Percentiles rank a stretch among this genome's conserved stretches.
Conservation (phyloP, 2,329 filamentous ascomycete species). For the Monilinia laxa region DNA sequence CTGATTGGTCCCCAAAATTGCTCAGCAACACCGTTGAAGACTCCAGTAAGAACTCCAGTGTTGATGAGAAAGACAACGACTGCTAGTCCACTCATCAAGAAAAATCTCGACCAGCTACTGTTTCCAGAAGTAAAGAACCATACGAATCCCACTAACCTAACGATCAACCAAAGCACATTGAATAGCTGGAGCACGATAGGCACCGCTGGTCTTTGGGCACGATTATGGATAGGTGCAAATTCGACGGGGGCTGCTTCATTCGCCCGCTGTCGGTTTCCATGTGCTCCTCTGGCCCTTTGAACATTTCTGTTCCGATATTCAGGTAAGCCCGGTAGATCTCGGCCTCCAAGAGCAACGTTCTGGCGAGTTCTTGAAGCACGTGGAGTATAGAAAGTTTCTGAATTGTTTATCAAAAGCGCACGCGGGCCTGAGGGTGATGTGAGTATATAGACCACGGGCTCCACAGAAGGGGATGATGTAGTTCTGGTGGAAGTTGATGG, state of each 20-base stretch:
- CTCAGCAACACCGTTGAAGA: slow-evolving; percentile 56
- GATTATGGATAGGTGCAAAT: slow-evolving; percentile 28
- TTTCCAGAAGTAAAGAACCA: slow-evolving; percentile 64
- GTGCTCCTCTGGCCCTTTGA: slow-evolving; percentile 27
- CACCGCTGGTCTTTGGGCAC: slow-evolving; percentile 12
- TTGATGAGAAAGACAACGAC: slow-evolving; percentile 58
- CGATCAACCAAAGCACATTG: slow-evolving; percentile 56
- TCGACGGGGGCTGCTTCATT: slow-evolving; percentile 25
- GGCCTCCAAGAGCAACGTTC: slow-evolving; percentile 7
- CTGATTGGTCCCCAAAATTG: slow-evolving; percentile 57
- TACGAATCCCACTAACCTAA: slow-evolving; percentile 58
- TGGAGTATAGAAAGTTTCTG: slow-evolving; percentile 54
- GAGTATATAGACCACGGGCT: slow-evolving; percentile 58
- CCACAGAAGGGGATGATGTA: slow-evolving; percentile 32
- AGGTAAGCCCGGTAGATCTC: slow-evolving; percentile 27
- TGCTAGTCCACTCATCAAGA: slow-evolving; percentile 55
- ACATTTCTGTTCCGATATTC: slow-evolving; percentile 36
- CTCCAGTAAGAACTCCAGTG: slow-evolving; percentile 58
- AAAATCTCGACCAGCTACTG: slow-evolving; percentile 59
- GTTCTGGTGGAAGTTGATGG: slow-evolving; percentile 26
- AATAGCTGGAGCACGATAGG: slow-evolving; percentile 15
- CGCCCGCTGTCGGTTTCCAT: slow-evolving; percentile 25
- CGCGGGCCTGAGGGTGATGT: slow-evolving; percentile 60
- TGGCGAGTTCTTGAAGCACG: slow-evolving; percentile 34
- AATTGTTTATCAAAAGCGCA: slow-evolving; percentile 55